Evolutionary conservation across 2,329 filamentous ascomycete species (phyloP).

Genomic region (Sporothrix protearum): DNA sequence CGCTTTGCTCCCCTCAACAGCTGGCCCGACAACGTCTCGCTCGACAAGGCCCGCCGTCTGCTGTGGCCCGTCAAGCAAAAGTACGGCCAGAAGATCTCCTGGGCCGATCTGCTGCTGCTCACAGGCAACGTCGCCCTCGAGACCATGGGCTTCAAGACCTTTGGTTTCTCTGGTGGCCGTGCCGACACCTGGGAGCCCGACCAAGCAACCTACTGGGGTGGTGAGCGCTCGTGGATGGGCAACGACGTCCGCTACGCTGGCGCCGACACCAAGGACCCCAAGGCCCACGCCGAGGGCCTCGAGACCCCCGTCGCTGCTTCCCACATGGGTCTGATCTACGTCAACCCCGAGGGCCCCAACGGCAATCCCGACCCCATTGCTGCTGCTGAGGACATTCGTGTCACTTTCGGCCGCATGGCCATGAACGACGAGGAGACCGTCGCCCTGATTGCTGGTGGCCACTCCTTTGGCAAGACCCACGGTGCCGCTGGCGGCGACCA

Average conservation of each 20-base stretch:
- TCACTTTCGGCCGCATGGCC: conserved; percentile 73
- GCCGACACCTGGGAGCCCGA: conserved; percentile 71
- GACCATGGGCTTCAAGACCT: conserved; percentile 69
- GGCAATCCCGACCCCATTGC: conserved; percentile 66
- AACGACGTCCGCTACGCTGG: conserved; percentile 66
- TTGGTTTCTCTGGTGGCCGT: conserved; percentile 71
- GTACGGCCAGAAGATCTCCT: conserved; percentile 78
- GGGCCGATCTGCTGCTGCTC: conserved; percentile 69
- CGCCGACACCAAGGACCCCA: conserved; percentile 42
- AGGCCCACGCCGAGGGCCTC: conserved; percentile 55
- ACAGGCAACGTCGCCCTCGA: conserved; percentile 75
- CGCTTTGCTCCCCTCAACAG: conserved; percentile 77
- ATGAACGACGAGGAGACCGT: conserved; percentile 83
- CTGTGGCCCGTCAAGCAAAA: conserved; percentile 82
- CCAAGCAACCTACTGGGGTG: conserved; percentile 73
- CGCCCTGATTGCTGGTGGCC: conserved; percentile 72
- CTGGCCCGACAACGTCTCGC: conserved; percentile 75
- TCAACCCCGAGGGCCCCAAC: conserved; percentile 76
- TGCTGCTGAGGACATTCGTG: conserved; percentile 67
- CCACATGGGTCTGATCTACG: conserved; percentile 77
- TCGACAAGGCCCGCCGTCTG: conserved; percentile 77
- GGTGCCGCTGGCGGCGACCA: conserved; percentile 63
- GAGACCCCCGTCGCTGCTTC: conserved; percentile 65
- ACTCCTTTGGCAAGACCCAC: conserved; percentile 78
- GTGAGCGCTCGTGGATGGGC: conserved; percentile 69